Base-by-base conservation (phyloP, 2,329 filamentous ascomycete species). In the Hortaea sp. region DNA sequence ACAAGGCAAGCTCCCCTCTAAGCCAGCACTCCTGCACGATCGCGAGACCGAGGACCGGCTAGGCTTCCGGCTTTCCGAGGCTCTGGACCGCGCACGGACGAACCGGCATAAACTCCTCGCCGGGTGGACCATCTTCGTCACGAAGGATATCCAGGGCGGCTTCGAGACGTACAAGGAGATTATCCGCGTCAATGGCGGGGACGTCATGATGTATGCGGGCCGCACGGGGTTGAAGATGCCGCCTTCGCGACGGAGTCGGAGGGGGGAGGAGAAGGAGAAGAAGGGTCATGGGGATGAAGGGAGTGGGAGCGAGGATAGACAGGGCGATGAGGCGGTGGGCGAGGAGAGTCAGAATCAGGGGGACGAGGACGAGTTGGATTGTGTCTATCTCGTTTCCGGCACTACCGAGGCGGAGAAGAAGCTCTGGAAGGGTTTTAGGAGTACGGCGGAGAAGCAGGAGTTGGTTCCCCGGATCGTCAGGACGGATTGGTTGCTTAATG, bases 401-500 rank as follows among this genome's bases (percentile, higher is more conserved):
- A 73, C 74, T 4, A 77, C 72, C 41, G 62, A 73, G 6, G 76
- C 80, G 2, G 89, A 97, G 63, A 76, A 76, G 62, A 76, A 77
- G 52, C 68, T 95, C 46, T 95, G 89, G 87, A 70, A 75, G 10
- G 81, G 80, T 49, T 98, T 98, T 64, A 74, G 79, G 46, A 79
- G 85, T 43, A 82, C 94, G 77, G 89, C 86, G 2, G 70, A 75
- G 51, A 83, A 82, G 55, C 82, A 85, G 39, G 82, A 86, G 60
- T 88, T 90, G 76, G 76, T 82, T 54, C 83, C 89, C 2, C 75
- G 85, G 44, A 81, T 98, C 37, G 88, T 95, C 27, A 78, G 77
- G 41, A 78, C 85, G 2, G 89, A 98, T 62, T 98, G 92, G 92
- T 65, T 98, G 57, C 70, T 98, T 47, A 84, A 89, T 59, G 82